Conservation (phyloP, 2,329 filamentous ascomycete species). For the Aspergillus novofumigatus region DNA sequence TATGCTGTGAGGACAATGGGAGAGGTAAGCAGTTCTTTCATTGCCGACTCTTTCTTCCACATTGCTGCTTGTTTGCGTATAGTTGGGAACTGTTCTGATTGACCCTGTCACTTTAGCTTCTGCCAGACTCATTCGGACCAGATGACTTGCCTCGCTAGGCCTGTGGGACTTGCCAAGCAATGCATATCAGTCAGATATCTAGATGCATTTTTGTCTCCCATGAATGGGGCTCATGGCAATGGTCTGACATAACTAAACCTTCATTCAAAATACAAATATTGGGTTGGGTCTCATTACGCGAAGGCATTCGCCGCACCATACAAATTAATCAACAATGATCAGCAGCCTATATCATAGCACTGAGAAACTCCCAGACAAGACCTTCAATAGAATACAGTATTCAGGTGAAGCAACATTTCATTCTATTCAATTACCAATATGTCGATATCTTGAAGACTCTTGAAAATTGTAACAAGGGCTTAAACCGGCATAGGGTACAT, state of each 20-base stretch:
- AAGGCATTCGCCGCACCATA: not conserved
- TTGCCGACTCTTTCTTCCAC: not conserved
- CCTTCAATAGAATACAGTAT: not conserved
- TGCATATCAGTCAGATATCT: not conserved
- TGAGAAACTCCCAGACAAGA: not conserved
- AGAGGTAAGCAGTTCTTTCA: slow-evolving; percentile 29
- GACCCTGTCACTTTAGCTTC: slow-evolving; percentile 45
- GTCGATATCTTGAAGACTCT: not conserved
- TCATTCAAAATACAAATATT: not conserved
- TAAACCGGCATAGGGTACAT: not conserved
- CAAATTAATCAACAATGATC: not conserved
- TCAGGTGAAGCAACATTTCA: not conserved
- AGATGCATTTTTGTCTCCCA: not conserved
- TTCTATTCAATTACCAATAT: not conserved
- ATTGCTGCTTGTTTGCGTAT: not conserved
- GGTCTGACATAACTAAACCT: not conserved
- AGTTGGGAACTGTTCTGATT: not conserved
- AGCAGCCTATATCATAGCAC: not conserved
- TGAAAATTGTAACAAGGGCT: not conserved
- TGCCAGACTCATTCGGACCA: slow-evolving; percentile 66
- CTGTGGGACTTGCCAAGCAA: not conserved
- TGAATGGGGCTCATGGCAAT: not conserved
- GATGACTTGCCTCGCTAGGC: slow-evolving; percentile 46
- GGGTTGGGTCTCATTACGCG: not conserved
- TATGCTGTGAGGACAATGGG: slow-evolving; percentile 42